Conservation (phyloP, 108 stramenopile genomes). For the Epithemia pelagica region DNA sequence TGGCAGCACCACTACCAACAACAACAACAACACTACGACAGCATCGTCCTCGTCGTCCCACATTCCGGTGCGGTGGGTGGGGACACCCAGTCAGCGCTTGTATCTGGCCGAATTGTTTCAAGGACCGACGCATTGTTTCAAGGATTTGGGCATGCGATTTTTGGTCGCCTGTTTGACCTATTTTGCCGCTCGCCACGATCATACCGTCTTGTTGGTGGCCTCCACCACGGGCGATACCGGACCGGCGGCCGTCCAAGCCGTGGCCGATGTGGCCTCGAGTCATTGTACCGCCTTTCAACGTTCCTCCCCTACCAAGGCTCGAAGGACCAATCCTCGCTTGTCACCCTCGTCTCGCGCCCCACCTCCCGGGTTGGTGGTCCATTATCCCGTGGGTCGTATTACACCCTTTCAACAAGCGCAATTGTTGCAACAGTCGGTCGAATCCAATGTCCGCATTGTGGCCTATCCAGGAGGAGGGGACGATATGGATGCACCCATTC, state of each 20-base stretch:
- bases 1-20: background rate
- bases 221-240: conserved; percentile 89
- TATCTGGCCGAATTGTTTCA: conserved; percentile 85
- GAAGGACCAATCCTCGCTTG: no score
- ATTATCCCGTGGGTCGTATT: conserved; percentile 84
- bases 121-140: conserved; percentile 90
- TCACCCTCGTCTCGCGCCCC: background rate
- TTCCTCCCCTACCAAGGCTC: no score
- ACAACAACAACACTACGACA: background rate
- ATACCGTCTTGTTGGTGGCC: conserved; percentile 51
- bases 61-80: conserved; percentile 35
- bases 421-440: background rate
- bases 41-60: conserved; percentile 9
- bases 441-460: conserved; percentile 43
- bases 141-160: conserved; percentile 81
- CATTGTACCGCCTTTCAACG: no score
- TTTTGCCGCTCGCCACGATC: conserved; percentile 39
- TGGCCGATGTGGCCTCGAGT: conserved; percentile 49
- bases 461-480: conserved; percentile 85
- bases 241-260: conserved; percentile 86
- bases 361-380: conserved; percentile 41
- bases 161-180: conserved; percentile 53
- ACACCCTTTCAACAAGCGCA: conserved; percentile 79
- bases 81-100: conserved; percentile 17
- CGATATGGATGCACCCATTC: conserved; percentile 89